Base-by-base conservation (phyloP, 805 yeast genomes). In the Torulaspora microellipsoides region DNA sequence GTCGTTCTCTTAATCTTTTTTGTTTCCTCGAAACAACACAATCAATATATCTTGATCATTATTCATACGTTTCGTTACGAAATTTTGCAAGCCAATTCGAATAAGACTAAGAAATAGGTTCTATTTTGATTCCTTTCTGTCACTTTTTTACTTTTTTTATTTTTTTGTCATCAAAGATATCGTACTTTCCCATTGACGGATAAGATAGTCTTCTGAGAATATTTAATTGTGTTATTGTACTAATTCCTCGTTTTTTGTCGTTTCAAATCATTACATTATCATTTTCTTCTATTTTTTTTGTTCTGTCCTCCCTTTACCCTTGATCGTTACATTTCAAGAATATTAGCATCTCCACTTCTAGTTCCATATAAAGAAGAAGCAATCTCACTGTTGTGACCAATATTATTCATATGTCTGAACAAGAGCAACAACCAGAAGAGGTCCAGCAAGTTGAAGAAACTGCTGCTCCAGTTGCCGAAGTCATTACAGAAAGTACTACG, bases 391-490 rank as follows among this genome's bases (percentile, higher is more conserved):
- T 20, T 8, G 25, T 20, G 25, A 20, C 25, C 25, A 20, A 20
- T 34, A 27, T 27, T 20, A 33, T 29, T 27, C 14, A 20, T 9
- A 43, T 43, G 42, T 33, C 46, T 37, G 39, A 46, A 35, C 34
- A 36, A 31, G 36, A 45, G 27, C 29, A 27, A 31, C 17, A 31
- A 31, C 32, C 31, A 11, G 38, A 41, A 17, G 36, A 43, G 27
- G 25, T 20, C 8, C 15, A 41, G 6, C 32, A 30, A 8, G 33
- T 28, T 17, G 31, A 31, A 29, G 46, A 44, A 28, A 37, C 43
- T 8, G 27, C 48, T 4, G 32, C 37, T 28, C 36, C 44, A 20
- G 43, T 27, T 12, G 43, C 46, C 31, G 40, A 38, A 36, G 38
- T 37, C 15, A 17, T 48, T 27, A 15, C 45, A 31, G 32, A 42